Evolutionary conservation across 2,329 filamentous ascomycete genomes (phyloP).

Genomic region (Aspergillus proliferans): DNA sequence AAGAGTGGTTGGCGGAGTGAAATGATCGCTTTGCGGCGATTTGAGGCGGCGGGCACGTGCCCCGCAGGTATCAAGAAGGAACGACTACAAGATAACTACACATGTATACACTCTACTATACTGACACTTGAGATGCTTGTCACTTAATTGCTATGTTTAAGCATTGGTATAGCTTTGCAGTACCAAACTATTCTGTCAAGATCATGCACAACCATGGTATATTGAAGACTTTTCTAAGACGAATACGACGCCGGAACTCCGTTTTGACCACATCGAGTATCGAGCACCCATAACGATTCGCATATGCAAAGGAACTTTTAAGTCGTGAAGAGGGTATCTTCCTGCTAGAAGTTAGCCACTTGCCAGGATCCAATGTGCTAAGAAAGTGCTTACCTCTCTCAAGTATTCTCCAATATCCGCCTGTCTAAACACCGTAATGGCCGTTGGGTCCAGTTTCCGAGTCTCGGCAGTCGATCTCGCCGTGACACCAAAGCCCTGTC

Average conservation of each 20-base stretch:
- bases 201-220: neutral
- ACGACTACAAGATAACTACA: conserved; percentile 2
- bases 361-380: neutral
- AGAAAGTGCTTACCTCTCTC: conserved; percentile 54
- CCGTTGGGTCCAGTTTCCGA: conserved; percentile 79
- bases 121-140: neutral
- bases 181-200: too few relatives aligned
- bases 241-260: conserved; percentile 24
- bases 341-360: conserved; percentile 27
- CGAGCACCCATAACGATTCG: conserved; percentile 16
- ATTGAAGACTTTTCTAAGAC: conserved; percentile 3
- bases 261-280: conserved; percentile 3
- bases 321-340: conserved; percentile 59
- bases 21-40: neutral
- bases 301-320: conserved; percentile 17
- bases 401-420: conserved; percentile 93
- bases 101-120: neutral
- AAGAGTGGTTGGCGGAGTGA: neutral
- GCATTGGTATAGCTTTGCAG: too few relatives aligned
- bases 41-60: neutral
- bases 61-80: conserved; percentile 2
- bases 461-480: conserved; percentile 81
- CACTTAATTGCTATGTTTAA: neutral
- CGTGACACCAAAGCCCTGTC: conserved; percentile 80
- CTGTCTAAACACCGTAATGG: conserved; percentile 82